Evolutionary conservation across 2,329 filamentous ascomycete species (phyloP).

Genomic region (Orbilia brochopaga): DNA sequence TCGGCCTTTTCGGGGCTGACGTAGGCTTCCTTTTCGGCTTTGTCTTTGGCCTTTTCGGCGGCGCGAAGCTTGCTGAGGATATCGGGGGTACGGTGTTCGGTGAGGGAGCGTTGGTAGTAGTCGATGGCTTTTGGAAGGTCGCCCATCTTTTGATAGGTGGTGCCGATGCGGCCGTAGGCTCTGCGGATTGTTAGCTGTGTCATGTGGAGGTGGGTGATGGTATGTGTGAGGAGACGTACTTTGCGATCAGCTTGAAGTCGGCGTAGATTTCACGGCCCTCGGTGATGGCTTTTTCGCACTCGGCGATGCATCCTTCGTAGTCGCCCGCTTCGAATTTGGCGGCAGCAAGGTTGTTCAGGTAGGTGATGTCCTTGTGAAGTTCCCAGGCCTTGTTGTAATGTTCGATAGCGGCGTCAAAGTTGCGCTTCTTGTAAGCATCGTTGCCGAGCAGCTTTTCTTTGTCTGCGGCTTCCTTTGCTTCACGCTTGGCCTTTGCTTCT

Average conservation of each 20-base stretch:
- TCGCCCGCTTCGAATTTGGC: slow-evolving; percentile 97
- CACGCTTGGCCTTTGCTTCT: slow-evolving; percentile 80
- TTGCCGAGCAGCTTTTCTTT: slow-evolving; percentile 94
- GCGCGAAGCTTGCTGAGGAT: slow-evolving; percentile 89
- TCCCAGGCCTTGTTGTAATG: slow-evolving; percentile 98
- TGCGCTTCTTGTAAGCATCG: slow-evolving; percentile 95
- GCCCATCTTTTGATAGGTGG: slow-evolving; percentile 88
- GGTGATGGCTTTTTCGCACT: slow-evolving; percentile 85
- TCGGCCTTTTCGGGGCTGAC: slow-evolving; percentile 91
- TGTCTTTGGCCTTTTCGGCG: slow-evolving; percentile 84
- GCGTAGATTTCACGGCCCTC: slow-evolving; percentile 87
- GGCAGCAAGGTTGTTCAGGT: slow-evolving; percentile 93
- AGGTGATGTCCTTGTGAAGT: slow-evolving; percentile 91
- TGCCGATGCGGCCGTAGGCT: slow-evolving; percentile 91
- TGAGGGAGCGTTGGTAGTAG: slow-evolving; percentile 91
- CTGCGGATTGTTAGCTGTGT: slow-evolving; percentile 55
- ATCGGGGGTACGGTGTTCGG: slow-evolving; percentile 94
- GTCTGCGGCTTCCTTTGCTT: slow-evolving; percentile 90
- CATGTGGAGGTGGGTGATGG: slow-evolving; percentile 45
- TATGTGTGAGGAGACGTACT: slow-evolving; percentile 62
- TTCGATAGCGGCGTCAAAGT: slow-evolving; percentile 91
- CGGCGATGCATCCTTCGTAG: slow-evolving; percentile 82
- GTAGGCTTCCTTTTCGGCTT: slow-evolving; percentile 77
- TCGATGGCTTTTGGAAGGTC: slow-evolving; percentile 80
- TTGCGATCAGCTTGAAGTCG: slow-evolving; percentile 98